phyloP scores from a whole-genome alignment of 441 rosid genomes.

The Adansonia madagascariensis region DNA sequence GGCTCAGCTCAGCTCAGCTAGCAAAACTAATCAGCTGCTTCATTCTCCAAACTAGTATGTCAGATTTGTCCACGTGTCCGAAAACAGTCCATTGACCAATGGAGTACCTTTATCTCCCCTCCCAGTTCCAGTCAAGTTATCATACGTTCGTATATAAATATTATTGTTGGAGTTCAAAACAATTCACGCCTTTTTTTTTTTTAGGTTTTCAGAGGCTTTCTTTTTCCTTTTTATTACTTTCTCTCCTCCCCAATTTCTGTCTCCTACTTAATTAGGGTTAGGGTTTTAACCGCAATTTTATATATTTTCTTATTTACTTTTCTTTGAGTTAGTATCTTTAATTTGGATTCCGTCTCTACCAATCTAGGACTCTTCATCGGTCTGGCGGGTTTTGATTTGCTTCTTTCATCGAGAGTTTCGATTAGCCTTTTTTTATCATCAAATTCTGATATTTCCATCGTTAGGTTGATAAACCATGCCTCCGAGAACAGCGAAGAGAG shows the following conservation, averaged over 20 bases:
- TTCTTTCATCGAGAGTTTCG: background rate
- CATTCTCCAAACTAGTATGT: background rate
- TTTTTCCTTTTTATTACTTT: background rate
- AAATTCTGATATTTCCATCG: background rate
- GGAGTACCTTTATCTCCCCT: background rate
- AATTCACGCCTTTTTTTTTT: background rate
- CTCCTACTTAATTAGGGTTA: background rate
- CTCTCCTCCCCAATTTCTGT: background rate
- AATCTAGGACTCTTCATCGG: background rate
- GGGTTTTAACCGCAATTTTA: conserved; percentile 15
- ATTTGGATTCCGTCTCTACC: background rate
- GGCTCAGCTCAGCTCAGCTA: no score
- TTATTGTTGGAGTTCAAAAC: background rate
- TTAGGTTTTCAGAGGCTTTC: background rate
- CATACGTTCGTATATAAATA: background rate
- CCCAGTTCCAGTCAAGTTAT: no score
- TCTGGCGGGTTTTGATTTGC: background rate
- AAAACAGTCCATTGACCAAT: background rate
- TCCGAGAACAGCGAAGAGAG: conserved; percentile 74
- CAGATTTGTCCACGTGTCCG: background rate
- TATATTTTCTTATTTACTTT: background rate
- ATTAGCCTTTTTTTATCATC: background rate
- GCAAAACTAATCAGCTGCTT: background rate
- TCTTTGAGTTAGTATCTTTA: background rate
- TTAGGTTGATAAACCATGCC: conserved; percentile 49